A percentile compares a stretch with the other conserved stretches of the same genome.
phyloP scores from a whole-genome alignment of 2,329 filamentous ascomycete genomes.

The Nemania abortiva region DNA sequence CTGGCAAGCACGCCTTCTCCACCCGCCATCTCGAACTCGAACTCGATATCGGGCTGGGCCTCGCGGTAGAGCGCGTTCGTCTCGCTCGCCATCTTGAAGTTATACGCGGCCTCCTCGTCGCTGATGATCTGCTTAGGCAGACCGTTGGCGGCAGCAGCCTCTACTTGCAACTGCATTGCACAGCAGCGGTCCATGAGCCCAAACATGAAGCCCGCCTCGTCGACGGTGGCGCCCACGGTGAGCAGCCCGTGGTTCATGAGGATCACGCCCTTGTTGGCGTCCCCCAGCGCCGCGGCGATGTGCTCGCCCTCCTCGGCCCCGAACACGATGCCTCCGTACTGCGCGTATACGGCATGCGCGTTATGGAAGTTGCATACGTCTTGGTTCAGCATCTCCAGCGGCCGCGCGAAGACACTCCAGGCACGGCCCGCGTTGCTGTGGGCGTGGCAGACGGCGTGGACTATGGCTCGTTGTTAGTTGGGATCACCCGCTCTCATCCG shows the following conservation, averaged over 20 bases:
- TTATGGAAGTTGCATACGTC: conserved; percentile 75
- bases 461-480: conserved; percentile 49
- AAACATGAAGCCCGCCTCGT: conserved; percentile 79
- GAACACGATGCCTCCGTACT: conserved; percentile 65
- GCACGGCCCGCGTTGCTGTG: conserved; percentile 76
- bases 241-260: conserved; percentile 77
- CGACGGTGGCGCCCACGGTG: conserved; percentile 77
- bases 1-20: conserved; percentile 50
- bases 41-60: conserved; percentile 53
- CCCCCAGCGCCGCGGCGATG: conserved; percentile 72
- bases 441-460: conserved; percentile 76
- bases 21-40: conserved; percentile 50
- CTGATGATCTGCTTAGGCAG: conserved; percentile 58
- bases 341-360: conserved; percentile 73
- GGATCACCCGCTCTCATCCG: neutral
- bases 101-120: conserved; percentile 58
- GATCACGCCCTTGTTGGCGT: conserved; percentile 67
- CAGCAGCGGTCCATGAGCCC: conserved; percentile 75
- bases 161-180: conserved; percentile 74
- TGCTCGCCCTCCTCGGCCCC: conserved; percentile 72
- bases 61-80: conserved; percentile 50
- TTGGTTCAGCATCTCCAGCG: conserved; percentile 78
- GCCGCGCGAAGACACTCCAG: conserved; percentile 73
- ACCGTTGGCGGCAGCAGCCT: conserved; percentile 68
- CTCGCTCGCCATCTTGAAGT: conserved; percentile 55